Evolutionary conservation across 108 stramenopile genomes (phyloP).

Genomic region (Mayamaea pseudoterrestris): DNA sequence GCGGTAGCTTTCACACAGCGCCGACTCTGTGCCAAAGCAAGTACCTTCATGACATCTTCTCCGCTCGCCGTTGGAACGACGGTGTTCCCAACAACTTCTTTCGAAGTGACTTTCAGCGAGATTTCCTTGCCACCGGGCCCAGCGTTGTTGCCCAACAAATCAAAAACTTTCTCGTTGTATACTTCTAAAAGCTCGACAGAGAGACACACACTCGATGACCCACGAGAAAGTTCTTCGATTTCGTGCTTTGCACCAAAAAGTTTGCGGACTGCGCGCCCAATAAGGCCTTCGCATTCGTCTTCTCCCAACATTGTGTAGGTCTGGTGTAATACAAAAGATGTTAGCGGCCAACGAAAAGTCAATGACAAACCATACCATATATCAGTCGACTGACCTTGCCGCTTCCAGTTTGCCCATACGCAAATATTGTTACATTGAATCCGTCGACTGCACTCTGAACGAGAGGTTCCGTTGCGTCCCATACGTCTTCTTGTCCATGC

Average conservation of each 20-base stretch:
- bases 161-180: constrained; percentile 94
- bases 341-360: constrained; percentile 3
- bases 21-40: constrained; percentile 43
- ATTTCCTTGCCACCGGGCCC: constrained; percentile 27
- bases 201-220: constrained; percentile 47
- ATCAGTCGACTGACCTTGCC: constrained; percentile 37
- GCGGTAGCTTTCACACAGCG: constrained; percentile 79
- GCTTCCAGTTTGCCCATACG: constrained; percentile 74
- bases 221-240: constrained; percentile 30
- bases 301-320: constrained; percentile 94
- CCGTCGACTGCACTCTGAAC: constrained; percentile 80
- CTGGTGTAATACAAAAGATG: constrained; percentile 65
- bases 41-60: constrained; percentile 39
- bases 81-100: constrained; percentile 61
- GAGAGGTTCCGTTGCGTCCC: constrained; percentile 79
- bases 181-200: constrained; percentile 91
- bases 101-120: constrained; percentile 40
- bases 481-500: constrained; percentile 58
- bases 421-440: constrained; percentile 85
- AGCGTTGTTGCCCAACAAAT: constrained; percentile 50
- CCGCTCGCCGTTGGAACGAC: constrained; percentile 18
- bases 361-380: constrained; percentile 1
- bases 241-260: constrained; percentile 60
- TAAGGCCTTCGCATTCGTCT: constrained; percentile 43
- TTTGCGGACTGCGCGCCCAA: constrained; percentile 58